Conservation (phyloP, 2,329 filamentous ascomycete genomes). For the Westerdykella sp. region DNA sequence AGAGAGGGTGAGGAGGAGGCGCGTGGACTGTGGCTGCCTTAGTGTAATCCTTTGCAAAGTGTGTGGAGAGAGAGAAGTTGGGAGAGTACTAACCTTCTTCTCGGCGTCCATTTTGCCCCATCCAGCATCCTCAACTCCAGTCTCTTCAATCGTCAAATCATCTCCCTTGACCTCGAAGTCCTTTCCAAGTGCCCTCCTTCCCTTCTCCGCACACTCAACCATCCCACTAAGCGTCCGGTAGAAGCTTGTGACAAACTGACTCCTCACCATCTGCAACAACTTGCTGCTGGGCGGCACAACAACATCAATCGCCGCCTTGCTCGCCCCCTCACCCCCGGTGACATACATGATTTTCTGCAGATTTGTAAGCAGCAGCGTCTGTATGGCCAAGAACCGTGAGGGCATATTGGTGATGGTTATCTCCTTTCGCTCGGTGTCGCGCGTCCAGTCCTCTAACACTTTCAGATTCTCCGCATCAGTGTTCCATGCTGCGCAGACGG, state of each 20-base stretch:
- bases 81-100: constrained; percentile 25
- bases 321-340: constrained; percentile 62
- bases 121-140: constrained; percentile 20
- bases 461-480: constrained; percentile 90
- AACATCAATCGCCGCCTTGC: constrained; percentile 71
- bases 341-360: constrained; percentile 97
- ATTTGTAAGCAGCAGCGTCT: constrained; percentile 71
- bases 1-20: constrained; percentile 87
- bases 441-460: constrained; percentile 87
- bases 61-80: background rate
- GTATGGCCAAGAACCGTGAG: constrained; percentile 75
- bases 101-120: constrained; percentile 32
- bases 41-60: constrained; percentile 3
- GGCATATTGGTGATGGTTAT: constrained; percentile 77
- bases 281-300: constrained; percentile 81
- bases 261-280: constrained; percentile 80
- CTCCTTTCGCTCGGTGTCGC: constrained; percentile 73
- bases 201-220: constrained; percentile 89
- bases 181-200: constrained; percentile 56
- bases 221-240: constrained; percentile 93
- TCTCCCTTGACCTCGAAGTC: constrained; percentile 50
- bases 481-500: constrained; percentile 86
- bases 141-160: constrained; percentile 37
- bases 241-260: constrained; percentile 85
- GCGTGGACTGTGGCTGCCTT: constrained; percentile 60